phyloP scores from a whole-genome alignment of 306 rosid genomes.

The Corylus americana region DNA sequence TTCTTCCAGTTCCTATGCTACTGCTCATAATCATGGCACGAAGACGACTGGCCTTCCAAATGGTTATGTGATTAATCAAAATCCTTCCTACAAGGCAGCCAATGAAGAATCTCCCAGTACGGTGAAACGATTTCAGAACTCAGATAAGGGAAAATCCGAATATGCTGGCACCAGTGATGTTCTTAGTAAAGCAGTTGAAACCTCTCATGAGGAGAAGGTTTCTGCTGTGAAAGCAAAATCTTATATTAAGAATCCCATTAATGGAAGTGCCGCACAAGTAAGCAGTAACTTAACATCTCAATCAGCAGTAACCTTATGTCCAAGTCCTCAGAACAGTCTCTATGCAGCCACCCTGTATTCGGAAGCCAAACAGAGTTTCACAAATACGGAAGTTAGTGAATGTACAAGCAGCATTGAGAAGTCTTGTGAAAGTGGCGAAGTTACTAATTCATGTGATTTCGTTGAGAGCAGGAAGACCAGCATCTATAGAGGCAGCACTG shows the following conservation, averaged over 20 bases:
- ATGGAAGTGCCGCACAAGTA: constrained; percentile 39
- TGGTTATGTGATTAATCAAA: constrained; percentile 49
- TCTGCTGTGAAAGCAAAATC: constrained; percentile 42
- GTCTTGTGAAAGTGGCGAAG: constrained; percentile 62
- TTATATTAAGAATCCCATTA: constrained; percentile 32
- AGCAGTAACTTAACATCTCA: constrained; percentile 39
- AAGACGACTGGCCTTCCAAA: constrained; percentile 42
- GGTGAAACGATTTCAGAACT: constrained; percentile 31
- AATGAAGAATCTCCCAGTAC: constrained; percentile 31
- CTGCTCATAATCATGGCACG: constrained; percentile 40
- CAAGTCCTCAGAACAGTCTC: constrained; percentile 83
- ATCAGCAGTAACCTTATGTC: constrained; percentile 44
- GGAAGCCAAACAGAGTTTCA: constrained; percentile 83
- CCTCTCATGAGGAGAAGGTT: constrained; percentile 41
- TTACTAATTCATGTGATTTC: constrained; percentile 53
- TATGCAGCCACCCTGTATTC: constrained; percentile 70
- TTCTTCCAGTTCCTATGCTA: constrained; percentile 43
- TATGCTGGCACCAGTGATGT: constrained; percentile 20
- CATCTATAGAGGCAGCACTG: constrained; percentile 82
- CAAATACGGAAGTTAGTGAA: constrained; percentile 75
- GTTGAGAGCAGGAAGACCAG: constrained; percentile 85
- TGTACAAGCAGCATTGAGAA: constrained; percentile 67
- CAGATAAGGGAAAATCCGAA: constrained; percentile 40
- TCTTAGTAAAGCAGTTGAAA: constrained; percentile 38
- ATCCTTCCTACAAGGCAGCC: constrained; percentile 34